Percentiles rank a stretch among this genome's conserved stretches.
Conservation (phyloP, 2,329 filamentous ascomycete genomes). For the Aureobasidium sp. region DNA sequence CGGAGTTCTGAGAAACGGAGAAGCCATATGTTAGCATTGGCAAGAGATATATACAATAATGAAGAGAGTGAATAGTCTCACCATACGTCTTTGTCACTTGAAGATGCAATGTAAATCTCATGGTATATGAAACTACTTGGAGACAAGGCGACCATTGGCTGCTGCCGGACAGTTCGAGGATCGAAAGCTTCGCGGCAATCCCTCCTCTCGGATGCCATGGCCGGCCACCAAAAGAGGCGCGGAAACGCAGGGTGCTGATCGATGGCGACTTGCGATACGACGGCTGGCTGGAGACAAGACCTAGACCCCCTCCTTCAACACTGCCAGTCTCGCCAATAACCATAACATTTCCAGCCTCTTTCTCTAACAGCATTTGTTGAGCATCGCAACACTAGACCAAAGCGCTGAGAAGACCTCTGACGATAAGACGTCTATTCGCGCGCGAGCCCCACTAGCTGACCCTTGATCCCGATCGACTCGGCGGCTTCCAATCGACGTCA, state of each 20-base stretch:
- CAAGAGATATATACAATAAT: slow-evolving; percentile 9
- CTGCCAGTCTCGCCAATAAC: background rate
- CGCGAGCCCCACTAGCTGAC: slow-evolving; percentile 8
- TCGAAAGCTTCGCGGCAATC: slow-evolving; percentile 10
- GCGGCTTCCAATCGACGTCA: slow-evolving; percentile 8
- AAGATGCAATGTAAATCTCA: background rate
- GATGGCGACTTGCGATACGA: slow-evolving; percentile 14
- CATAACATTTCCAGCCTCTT: background rate
- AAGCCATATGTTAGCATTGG: background rate
- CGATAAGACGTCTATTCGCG: slow-evolving; percentile 9
- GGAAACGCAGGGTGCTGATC: slow-evolving; percentile 14
- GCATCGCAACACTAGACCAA: background rate
- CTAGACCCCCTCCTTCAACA: slow-evolving; percentile 16
- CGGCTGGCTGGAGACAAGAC: slow-evolving; percentile 4
- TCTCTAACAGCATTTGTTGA: background rate
- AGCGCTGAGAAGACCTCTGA: background rate
- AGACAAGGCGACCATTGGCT: background rate
- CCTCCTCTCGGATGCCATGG: slow-evolving; percentile 12
- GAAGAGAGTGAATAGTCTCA: background rate
- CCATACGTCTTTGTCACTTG: background rate
- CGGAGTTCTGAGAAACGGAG: slow-evolving; percentile 4
- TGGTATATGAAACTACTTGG: background rate
- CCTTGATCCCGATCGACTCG: slow-evolving; percentile 13
- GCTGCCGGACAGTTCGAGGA: background rate
- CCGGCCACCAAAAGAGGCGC: slow-evolving; percentile 7